These are phyloP conservation scores for Salvia splendens DNA, from an alignment of 257 asterid species.

Conservation along the genomic window DNA sequence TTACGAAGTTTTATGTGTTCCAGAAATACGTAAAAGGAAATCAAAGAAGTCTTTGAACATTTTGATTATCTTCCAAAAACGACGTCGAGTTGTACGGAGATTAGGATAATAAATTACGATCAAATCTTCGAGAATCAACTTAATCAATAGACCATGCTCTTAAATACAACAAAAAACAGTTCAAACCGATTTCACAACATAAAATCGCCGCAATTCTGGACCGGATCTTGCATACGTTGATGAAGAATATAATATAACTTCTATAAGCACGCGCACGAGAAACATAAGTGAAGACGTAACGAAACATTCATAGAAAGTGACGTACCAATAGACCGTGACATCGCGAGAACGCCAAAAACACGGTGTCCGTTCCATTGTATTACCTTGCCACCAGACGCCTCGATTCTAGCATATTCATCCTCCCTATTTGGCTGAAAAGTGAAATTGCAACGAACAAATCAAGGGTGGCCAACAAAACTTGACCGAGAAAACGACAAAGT, in stretches of 20 bases:
- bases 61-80: background rate
- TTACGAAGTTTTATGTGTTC: too few relatives aligned
- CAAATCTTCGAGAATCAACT: too few relatives aligned
- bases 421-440: conserved; percentile 65
- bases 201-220: background rate
- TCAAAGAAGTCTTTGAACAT: background rate
- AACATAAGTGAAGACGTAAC: background rate
- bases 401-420: conserved; percentile 84
- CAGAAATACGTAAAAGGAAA: background rate
- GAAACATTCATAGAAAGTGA: conserved; percentile 10
- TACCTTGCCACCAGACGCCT: conserved; percentile 90
- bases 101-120: too few relatives aligned
- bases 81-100: background rate
- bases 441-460: conserved; percentile 15
- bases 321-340: conserved; percentile 94
- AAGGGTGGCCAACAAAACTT: background rate
- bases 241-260: background rate
- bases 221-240: background rate
- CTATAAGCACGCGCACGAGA: background rate
- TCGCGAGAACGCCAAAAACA: conserved; percentile 86
- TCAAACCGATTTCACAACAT: background rate
- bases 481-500: background rate
- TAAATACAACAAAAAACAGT: too few relatives aligned
- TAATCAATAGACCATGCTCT: too few relatives aligned
- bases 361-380: conserved; percentile 93